A percentile compares a stretch with the other conserved stretches of the same genome.
These are phyloP conservation scores for Malus sylvestris DNA, from an alignment of 306 rosid genomes.

Conservation along the genomic window DNA sequence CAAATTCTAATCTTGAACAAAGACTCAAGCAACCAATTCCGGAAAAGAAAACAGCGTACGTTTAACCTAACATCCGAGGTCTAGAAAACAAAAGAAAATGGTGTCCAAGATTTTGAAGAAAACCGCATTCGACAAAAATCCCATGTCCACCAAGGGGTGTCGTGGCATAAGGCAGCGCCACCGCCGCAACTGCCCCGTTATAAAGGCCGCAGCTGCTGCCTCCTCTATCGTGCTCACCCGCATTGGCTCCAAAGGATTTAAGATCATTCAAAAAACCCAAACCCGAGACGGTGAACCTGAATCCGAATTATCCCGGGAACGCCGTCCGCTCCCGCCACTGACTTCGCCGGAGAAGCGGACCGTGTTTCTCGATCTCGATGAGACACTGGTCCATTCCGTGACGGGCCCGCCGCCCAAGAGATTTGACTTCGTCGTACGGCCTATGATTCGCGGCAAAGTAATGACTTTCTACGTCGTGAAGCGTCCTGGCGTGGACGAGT, in stretches of 20 bases:
- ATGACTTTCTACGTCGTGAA: slow-evolving; percentile 69
- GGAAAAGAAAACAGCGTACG: too few relatives aligned
- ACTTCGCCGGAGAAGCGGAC: slow-evolving; percentile 36
- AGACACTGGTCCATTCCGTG: slow-evolving; percentile 65
- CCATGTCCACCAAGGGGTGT: slow-evolving; percentile 4
- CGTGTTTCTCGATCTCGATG: slow-evolving; percentile 74
- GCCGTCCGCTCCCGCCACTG: slow-evolving; percentile 24
- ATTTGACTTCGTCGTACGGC: slow-evolving; percentile 67
- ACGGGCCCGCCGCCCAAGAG: slow-evolving; percentile 39
- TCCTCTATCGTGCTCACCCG: slow-evolving; percentile 49
- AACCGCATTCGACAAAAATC: slow-evolving; percentile 3
- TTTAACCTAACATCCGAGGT: too few relatives aligned
- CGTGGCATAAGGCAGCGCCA: background rate
- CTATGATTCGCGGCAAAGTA: slow-evolving; percentile 50
- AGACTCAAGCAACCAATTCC: background rate
- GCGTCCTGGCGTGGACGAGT: slow-evolving; percentile 69
- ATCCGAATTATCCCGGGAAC: too few relatives aligned
- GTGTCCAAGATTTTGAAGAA: slow-evolving; percentile 57
- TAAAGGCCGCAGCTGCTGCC: slow-evolving; percentile 35
- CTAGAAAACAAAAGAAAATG: slow-evolving; percentile 9
- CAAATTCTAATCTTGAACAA: background rate
- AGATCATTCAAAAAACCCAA: slow-evolving; percentile 28
- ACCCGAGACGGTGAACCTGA: background rate
- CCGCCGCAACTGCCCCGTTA: background rate
- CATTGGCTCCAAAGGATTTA: slow-evolving; percentile 39